Evolutionary conservation across 371 early-diverging fungal species (phyloP), one percentile per base, ranked within the genome.

Genomic region (Batrachochytrium dendrobatidis): DNA sequence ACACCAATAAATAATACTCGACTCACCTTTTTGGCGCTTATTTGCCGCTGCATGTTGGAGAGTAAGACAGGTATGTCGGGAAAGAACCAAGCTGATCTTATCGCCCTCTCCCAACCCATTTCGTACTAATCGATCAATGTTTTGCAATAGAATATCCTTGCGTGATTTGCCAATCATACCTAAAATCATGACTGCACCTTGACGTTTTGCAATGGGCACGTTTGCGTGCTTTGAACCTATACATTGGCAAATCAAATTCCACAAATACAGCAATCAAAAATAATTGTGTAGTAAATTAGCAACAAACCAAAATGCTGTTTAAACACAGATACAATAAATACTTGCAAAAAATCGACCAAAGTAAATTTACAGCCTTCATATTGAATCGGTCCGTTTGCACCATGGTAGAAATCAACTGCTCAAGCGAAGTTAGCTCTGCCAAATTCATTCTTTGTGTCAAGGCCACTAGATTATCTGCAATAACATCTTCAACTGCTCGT

Each of bases 401-500:
- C 64, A 95, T 75, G 1, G 81, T 80, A 30, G 83, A 83, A 22
- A 98, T 61, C 0, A 98, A 70, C 63, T 92, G 88, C 63, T 98
- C 95, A 35, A 98, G 72, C 2, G 95, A 96, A 0, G 92, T 94
- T 35, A 93, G 71, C 63, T 98, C 95, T 0, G 96, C 92, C 56
- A 95, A 70, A 3, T 86, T 90, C 3, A 93, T 86, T 45, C 84
- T 80, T 64, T 81, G 83, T 0, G 94, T 92, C 48, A 95, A 68
- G 26, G 39, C 60, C 10, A 71, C 66, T 15, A 72, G 56, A 45
- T 71, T 70, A 32, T 60, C 63, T 1, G 64, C 71, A 59, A 73
- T 64, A 15, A 60, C 18, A 55, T 69, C 66, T 22, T 56, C 43
- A 25, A 26, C 44, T 20, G 32, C 44, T 26, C 51, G 17, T 30